Percentiles rank a stretch among this genome's conserved stretches.
These are phyloP conservation scores for Lepraria neglecta DNA, from an alignment of 495 filamentous ascomycete genomes.

Conservation along the genomic window DNA sequence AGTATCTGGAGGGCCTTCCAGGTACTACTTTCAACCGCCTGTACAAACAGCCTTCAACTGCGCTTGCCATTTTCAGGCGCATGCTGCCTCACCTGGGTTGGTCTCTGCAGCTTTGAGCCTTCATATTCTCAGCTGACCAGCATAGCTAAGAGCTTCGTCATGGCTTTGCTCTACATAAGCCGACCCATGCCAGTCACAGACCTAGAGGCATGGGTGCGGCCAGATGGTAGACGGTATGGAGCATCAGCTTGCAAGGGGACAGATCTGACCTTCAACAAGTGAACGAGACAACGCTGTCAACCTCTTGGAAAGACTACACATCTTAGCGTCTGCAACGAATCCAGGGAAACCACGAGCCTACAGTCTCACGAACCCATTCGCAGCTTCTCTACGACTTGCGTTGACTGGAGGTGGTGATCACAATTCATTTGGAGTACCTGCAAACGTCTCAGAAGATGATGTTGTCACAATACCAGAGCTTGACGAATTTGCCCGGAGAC, in stretches of 20 bases:
- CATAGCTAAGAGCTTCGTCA: conserved; percentile 88
- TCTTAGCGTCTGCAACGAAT: conserved; percentile 55
- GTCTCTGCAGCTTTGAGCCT: conserved; percentile 25
- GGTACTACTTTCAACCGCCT: conserved; percentile 81
- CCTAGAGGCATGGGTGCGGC: conserved; percentile 76
- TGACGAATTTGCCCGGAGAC: conserved; percentile 77
- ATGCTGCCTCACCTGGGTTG: conserved; percentile 89
- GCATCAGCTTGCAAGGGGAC: neutral
- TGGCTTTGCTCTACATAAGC: conserved; percentile 84
- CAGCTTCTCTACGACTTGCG: conserved; percentile 68
- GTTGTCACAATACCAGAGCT: conserved; percentile 60
- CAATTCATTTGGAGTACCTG: conserved; percentile 83
- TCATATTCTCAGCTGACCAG: conserved; percentile 23
- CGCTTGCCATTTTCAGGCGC: conserved; percentile 90
- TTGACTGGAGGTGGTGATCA: conserved; percentile 80
- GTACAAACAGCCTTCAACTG: conserved; percentile 92
- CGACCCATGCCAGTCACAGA: conserved; percentile 64
- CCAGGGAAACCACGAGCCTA: conserved; percentile 58
- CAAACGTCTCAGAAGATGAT: conserved; percentile 49
- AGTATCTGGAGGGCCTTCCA: conserved; percentile 85
- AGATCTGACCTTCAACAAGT: conserved; percentile 34
- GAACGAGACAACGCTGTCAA: conserved; percentile 76
- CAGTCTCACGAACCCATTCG: conserved; percentile 67
- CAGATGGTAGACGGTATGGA: conserved; percentile 59
- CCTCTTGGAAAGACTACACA: conserved; percentile 75